Evolutionary conservation across 2,329 filamentous ascomycete genomes (phyloP).

Genomic region (Fusarium keratoplasticum): DNA sequence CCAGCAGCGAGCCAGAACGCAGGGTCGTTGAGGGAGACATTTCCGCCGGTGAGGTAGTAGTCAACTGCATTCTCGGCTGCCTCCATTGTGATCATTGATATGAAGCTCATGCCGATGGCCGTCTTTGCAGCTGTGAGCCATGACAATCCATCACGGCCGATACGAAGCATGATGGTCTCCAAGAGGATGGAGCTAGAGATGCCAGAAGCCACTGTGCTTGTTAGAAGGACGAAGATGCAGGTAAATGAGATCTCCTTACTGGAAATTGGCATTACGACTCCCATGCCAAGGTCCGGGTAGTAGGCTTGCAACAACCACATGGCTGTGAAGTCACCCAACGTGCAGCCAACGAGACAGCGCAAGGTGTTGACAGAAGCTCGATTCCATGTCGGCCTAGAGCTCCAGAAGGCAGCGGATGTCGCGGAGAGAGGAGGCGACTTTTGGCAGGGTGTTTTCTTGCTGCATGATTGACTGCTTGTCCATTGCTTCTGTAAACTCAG

Average conservation of each 20-base stretch:
- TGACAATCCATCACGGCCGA: slow-evolving; percentile 59
- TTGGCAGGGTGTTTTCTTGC: not conserved
- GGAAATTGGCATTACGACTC: slow-evolving; percentile 62
- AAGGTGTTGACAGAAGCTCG: slow-evolving; percentile 66
- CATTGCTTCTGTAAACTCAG: slow-evolving; percentile 7
- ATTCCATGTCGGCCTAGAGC: slow-evolving; percentile 54
- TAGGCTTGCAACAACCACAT: slow-evolving; percentile 66
- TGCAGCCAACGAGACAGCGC: slow-evolving; percentile 67
- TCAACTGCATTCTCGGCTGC: slow-evolving; percentile 65
- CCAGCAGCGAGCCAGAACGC: slow-evolving; percentile 64
- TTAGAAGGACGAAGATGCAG: not conserved
- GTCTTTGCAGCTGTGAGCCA: slow-evolving; percentile 62
- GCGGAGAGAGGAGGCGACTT: not conserved
- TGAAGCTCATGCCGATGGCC: slow-evolving; percentile 68
- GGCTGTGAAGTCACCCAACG: slow-evolving; percentile 65
- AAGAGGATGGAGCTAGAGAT: slow-evolving; percentile 63
- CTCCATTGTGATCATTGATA: slow-evolving; percentile 71
- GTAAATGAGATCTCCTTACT: slow-evolving; percentile 48
- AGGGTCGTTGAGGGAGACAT: slow-evolving; percentile 58
- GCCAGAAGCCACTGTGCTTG: slow-evolving; percentile 59
- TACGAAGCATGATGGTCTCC: slow-evolving; percentile 62
- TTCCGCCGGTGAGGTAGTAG: slow-evolving; percentile 65
- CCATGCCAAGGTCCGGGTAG: slow-evolving; percentile 59
- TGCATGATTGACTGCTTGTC: slow-evolving; percentile 26
- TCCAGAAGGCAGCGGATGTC: slow-evolving; percentile 47